Evolutionary conservation across 345 rosid genomes (phyloP), one percentile per base, ranked within the genome.

Genomic region (Citrus cavaleriei): DNA sequence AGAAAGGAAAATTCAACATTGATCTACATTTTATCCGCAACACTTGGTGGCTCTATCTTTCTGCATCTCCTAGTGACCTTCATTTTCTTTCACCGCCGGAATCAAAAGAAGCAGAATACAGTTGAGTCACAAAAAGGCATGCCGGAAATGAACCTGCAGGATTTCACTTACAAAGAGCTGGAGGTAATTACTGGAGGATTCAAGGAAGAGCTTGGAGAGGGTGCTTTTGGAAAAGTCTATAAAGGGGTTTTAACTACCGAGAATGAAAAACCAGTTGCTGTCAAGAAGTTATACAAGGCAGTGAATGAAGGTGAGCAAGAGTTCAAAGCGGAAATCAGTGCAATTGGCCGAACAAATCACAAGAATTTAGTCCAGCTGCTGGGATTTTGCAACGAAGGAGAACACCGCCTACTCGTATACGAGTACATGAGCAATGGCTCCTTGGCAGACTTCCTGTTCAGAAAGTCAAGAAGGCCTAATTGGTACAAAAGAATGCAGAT

Each of bases 331-430:
- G 90, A 87, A 66, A 82, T 83, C 42, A 68, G 34, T 12, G 68
- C 77, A 19, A 81, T 87, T 32, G 79, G 83, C 51, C 59, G 79
- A 49, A 87, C 86, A 12, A 81, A 84, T 66, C 86, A 87, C 80
- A 85, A 68, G 85, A 85, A 87, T 61, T 58, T 87, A 24, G 86
- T 81, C 7, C 54, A 61, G 63, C 70, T 87, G 22, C 80, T 77
- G 25, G 90, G 90, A 28, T 85, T 76, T 80, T 81, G 86, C 81
- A 77, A 78, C 0, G 83, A 87, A 54, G 85, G 79, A 22, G 78
- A 79, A 37, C 69, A 85, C 66, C 78, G 89, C 27, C 76, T 81
- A 42, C 76, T 85, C 28, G 85, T 83, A 32, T 81, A 87, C 46
- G 85, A 83, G 68, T 83, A 67, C 75, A 61, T 83, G 87, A 82